Evolutionary conservation across 768 basidiomycete species (phyloP).

Genomic region (Lanmaoa pseudosensibilis): DNA sequence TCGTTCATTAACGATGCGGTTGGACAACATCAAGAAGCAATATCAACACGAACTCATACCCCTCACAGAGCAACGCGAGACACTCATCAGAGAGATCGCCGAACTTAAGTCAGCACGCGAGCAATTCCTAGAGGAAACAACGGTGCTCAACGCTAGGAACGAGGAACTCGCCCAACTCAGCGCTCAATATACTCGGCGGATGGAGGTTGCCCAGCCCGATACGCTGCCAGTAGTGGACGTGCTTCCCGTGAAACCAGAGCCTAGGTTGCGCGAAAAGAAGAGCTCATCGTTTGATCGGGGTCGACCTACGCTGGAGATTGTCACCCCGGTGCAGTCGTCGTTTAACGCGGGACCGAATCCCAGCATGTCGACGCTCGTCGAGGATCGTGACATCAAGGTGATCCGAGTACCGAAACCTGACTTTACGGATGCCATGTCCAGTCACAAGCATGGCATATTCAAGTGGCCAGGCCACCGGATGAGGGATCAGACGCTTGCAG

Average conservation of each 20-base stretch:
- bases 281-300: conserved; percentile 32
- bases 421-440: conserved; percentile 45
- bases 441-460: conserved; percentile 59
- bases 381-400: conserved; percentile 31
- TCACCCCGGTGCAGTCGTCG: conserved; percentile 11
- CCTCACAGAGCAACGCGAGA: conserved; percentile 79
- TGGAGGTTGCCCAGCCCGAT: conserved; percentile 46
- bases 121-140: conserved; percentile 87
- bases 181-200: conserved; percentile 75
- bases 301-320: conserved; percentile 13
- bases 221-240: conserved; percentile 13
- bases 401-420: conserved; percentile 31
- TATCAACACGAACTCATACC: conserved; percentile 87
- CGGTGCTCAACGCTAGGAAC: conserved; percentile 86
- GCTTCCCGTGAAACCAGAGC: conserved; percentile 8
- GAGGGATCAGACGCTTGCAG: conserved; percentile 42
- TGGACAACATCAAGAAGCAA: conserved; percentile 84
- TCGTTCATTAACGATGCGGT: conserved; percentile 77
- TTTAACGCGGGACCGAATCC: conserved; percentile 16
- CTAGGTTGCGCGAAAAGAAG: conserved; percentile 22
- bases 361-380: conserved; percentile 24
- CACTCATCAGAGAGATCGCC: conserved; percentile 72
- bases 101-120: conserved; percentile 88
- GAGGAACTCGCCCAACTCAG: conserved; percentile 90
- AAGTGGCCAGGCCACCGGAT: conserved; percentile 67